Evolutionary conservation across 306 rosid genomes (phyloP).

Genomic region (Ziziphus jujuba): DNA sequence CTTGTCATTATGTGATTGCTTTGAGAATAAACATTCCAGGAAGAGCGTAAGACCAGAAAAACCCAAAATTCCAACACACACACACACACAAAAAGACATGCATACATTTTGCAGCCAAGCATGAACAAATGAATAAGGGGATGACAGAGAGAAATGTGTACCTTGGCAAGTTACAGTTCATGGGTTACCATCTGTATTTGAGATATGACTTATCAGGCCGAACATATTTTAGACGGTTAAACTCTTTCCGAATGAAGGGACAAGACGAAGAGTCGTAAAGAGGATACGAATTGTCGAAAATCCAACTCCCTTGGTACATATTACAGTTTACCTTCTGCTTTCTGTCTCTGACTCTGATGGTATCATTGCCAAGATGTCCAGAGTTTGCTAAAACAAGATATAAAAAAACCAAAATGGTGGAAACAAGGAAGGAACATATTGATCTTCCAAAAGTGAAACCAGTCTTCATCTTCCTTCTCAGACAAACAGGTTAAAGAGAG

Average conservation of each 20-base stretch:
- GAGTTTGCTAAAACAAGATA: slow-evolving; percentile 10
- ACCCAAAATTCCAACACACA: too few relatives aligned
- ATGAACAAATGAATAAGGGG: too few relatives aligned
- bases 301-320: slow-evolving; percentile 60
- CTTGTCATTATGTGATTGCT: too few relatives aligned
- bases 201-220: slow-evolving; percentile 52
- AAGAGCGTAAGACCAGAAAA: too few relatives aligned
- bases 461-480: neutral
- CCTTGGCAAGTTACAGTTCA: slow-evolving; percentile 56
- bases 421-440: neutral
- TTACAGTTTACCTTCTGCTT: slow-evolving; percentile 22
- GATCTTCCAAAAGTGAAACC: neutral
- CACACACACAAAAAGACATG: too few relatives aligned
- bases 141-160: slow-evolving; percentile 1
- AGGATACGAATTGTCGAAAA: slow-evolving; percentile 47
- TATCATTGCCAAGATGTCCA: neutral
- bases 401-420: slow-evolving; percentile 3
- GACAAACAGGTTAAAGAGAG: neutral
- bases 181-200: slow-evolving; percentile 70
- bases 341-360: neutral
- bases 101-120: too few relatives aligned
- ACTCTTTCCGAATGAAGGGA: slow-evolving; percentile 50
- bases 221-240: slow-evolving; percentile 50
- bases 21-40: too few relatives aligned
- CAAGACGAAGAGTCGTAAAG: slow-evolving; percentile 51